Evolutionary conservation across 1,284 basidiomycete species (phyloP).

Genomic region (Polyporus tsugae): DNA sequence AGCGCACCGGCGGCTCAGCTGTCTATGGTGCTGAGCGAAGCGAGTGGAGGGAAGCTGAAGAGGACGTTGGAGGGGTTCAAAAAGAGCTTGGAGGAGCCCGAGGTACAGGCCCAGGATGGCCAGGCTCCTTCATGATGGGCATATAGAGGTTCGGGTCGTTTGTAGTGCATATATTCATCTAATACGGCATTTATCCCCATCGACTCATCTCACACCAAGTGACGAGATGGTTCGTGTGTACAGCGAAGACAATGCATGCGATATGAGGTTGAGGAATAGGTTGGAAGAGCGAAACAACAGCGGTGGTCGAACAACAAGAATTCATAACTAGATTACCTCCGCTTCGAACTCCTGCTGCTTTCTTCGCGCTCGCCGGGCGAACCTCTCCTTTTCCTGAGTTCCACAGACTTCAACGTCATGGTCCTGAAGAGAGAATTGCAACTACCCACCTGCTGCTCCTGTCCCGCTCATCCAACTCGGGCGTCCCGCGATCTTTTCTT

Average conservation of each 20-base stretch:
- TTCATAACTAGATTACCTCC: slow-evolving; percentile 35
- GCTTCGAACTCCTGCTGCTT: slow-evolving; percentile 41
- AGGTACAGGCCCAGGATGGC: slow-evolving; percentile 42
- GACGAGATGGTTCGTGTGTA: too few relatives aligned
- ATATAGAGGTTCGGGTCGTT: slow-evolving; percentile 11
- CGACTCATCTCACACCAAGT: not conserved
- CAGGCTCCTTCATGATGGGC: slow-evolving; percentile 27
- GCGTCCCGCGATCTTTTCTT: slow-evolving; percentile 33
- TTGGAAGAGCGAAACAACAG: slow-evolving; percentile 5
- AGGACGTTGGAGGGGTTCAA: slow-evolving; percentile 82
- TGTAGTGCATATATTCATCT: slow-evolving; percentile 32
- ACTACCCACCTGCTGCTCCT: slow-evolving; percentile 42
- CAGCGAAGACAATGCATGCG: not conserved
- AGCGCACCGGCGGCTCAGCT: slow-evolving; percentile 76
- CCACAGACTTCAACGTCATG: slow-evolving; percentile 8
- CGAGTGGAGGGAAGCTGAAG: slow-evolving; percentile 75
- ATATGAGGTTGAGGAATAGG: not conserved
- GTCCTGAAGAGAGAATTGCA: not conserved
- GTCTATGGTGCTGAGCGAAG: slow-evolving; percentile 73
- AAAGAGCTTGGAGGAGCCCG: slow-evolving; percentile 67
- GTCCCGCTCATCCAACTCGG: slow-evolving; percentile 37
- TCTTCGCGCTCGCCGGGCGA: slow-evolving; percentile 43
- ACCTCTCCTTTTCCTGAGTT: slow-evolving; percentile 42
- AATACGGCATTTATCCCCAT: slow-evolving; percentile 22
- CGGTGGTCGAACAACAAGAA: not conserved